Base-by-base conservation (phyloP, 805 yeast genomes). In the Wickerhamiella qilinensis region DNA sequence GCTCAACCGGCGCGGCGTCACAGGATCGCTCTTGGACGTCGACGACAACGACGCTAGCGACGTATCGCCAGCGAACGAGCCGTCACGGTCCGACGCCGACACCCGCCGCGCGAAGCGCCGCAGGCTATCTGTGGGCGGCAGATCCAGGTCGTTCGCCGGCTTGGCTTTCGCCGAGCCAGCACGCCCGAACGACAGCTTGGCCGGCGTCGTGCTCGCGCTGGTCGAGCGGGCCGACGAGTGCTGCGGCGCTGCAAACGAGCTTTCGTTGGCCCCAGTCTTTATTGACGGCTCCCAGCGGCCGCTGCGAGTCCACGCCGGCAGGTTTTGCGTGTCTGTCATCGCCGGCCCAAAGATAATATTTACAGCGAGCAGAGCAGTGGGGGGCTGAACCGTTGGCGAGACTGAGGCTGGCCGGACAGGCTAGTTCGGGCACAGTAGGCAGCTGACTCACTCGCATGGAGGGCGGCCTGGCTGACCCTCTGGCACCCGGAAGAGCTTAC, bases 171-270 rank as follows among this genome's bases (percentile, higher is more conserved):
- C 20, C 43, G 44, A 32, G 39, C 46, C 14, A 40, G 47, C 15
- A 14, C 30, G 17, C 27, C 34, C 35, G 29, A 36, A 38, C 29
- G 40, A 28, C 17, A 28, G 11, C 14, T 15, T 22, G 3, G 19
- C 20, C 15, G 40, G 19, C 5, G 24, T 12, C 25, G 37, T n/a
- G 11, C 21, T 29, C 6, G 29, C 19, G 3, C 20, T 15, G 14
- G 35, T 15, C 20, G 39, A 15, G 9, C 39, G 14, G 11, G 21
- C 5, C 25, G n/a, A 6, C 25, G 16, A 8, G 15, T 19, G 16
- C 20, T 29, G 36, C 29, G 50, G 48, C n/a, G 43, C 36, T 11
- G 47, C 50, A 28, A 48, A 48, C 31, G 49, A 45, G 38, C 48
- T 43, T 9, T 16, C n/a, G 16, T 29, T 29, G 31, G 8, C n/a